phyloP scores from a whole-genome alignment of 2,329 filamentous ascomycete species.

The Periconia macrospinosa region DNA sequence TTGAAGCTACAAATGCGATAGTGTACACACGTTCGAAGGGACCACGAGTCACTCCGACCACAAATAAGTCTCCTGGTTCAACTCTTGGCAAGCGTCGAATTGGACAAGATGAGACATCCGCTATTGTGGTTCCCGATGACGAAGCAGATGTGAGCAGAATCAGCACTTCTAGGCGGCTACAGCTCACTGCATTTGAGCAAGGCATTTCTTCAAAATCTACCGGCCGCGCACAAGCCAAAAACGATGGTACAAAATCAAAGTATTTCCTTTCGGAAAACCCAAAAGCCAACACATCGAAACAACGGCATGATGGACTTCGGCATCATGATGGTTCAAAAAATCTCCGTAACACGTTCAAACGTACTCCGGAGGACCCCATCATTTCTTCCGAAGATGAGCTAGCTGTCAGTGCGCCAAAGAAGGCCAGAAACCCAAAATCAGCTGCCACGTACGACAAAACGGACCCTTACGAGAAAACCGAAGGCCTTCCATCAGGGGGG shows the following conservation, averaged over 20 bases:
- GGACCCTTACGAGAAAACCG: constrained; percentile 2
- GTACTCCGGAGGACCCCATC: neutral
- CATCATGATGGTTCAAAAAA: neutral
- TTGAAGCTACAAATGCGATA: constrained; percentile 12
- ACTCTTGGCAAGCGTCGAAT: neutral
- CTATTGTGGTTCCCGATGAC: constrained; percentile 5
- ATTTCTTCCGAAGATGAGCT: constrained; percentile 23
- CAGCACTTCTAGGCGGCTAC: constrained; percentile 1
- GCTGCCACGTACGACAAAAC: constrained; percentile 4
- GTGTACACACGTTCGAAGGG: constrained; percentile 15
- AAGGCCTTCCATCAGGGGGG: neutral
- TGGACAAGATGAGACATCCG: constrained; percentile 1
- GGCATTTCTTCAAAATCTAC: constrained; percentile 5
- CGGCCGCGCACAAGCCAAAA: neutral
- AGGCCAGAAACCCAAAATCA: neutral
- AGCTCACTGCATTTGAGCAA: constrained; percentile 16
- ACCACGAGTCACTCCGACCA: constrained; percentile 3
- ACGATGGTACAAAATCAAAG: neutral
- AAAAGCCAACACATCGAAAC: constrained; percentile 7
- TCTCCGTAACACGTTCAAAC: constrained; percentile 16
- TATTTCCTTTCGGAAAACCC: neutral
- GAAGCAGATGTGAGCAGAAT: neutral
- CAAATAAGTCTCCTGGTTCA: neutral
- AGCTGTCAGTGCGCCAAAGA: constrained; percentile 4
- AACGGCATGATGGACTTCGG: neutral